These are phyloP conservation scores for Diaporthe velutina DNA, from an alignment of 2,329 filamentous ascomycete species.

Conservation along the genomic window DNA sequence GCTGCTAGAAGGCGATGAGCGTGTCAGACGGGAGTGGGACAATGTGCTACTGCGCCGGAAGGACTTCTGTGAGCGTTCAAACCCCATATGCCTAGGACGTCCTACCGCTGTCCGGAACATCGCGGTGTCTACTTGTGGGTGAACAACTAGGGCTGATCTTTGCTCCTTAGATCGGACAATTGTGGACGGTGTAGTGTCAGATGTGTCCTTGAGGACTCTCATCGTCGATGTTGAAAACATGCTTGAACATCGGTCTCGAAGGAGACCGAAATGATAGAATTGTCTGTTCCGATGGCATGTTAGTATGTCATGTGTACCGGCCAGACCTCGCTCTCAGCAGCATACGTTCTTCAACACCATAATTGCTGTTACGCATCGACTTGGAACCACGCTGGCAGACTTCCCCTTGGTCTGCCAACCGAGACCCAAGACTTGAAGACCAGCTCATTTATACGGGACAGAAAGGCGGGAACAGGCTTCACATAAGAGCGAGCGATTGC, in stretches of 20 bases:
- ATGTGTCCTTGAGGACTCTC: neutral
- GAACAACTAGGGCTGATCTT: neutral
- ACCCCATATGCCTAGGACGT: neutral
- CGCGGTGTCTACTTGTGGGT: neutral
- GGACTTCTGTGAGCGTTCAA: constrained; percentile 30
- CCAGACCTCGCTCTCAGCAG: neutral
- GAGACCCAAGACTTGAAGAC: neutral
- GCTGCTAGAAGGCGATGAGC: constrained; percentile 35
- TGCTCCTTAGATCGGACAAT: neutral
- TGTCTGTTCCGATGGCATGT: neutral
- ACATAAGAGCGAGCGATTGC: neutral
- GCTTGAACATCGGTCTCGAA: neutral
- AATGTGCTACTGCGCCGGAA: constrained; percentile 11
- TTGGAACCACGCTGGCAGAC: neutral
- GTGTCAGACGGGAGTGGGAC: constrained; percentile 25
- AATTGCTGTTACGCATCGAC: neutral
- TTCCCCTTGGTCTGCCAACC: neutral
- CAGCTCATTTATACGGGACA: neutral
- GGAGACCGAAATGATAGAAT: neutral
- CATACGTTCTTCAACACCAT: neutral
- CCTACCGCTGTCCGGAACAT: neutral
- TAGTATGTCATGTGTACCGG: neutral
- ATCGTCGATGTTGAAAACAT: constrained; percentile 19
- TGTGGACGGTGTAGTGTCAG: neutral
- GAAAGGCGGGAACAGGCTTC: neutral